Base-by-base conservation (phyloP, 2,329 filamentous ascomycete species). In the Juglanconis juglandina region DNA sequence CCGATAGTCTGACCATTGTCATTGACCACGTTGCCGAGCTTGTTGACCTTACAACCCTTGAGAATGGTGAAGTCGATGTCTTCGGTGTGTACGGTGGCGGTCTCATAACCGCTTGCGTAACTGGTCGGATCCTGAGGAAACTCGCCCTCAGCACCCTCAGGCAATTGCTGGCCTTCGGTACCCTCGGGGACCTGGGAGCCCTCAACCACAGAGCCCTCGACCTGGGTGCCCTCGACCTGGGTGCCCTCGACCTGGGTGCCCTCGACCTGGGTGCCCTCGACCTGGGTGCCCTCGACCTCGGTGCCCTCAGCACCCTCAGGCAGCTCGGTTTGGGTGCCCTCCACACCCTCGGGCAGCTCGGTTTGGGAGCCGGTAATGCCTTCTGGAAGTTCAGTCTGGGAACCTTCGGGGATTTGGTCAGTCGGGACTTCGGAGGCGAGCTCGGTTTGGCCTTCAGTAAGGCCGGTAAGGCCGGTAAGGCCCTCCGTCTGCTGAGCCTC, bases 11-110 rank as follows among this genome's bases (percentile, higher is more conserved):
- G 76, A 32, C 81, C 80, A 42, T 81, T 75, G 9, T 81, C 74
- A 61, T 83, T 78, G 54, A 86, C 79, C 24, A 86, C 76, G 57
- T 86, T 85, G 54, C 84, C 84, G 9, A 74, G 68, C 70, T 87
- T 86, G 75, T 86, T 86, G 66, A 87, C 81, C 63, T 79, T 83
- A 71, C 77, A 77, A 60, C 77, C 79, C 61, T 81, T 79, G 39
- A 87, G 77, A 17, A 77, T 66, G 0, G 79, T 79, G 59, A 78
- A 79, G 66, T 85, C 81, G 10, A 77, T 64, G 32, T 67, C 59
- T 10, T 62, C 61, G 34, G 74, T 73, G 46, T 70, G 68, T 52
- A 75, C 73, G 6, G 73, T 52, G 2, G 58, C 58, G 14, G 58
- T 61, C 24, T 60, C 58, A 30, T 62, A 62, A 10, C 60, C 60